Conservation (phyloP, 164 flowering plant genomes). For the Dillenia suffruticosa region DNA sequence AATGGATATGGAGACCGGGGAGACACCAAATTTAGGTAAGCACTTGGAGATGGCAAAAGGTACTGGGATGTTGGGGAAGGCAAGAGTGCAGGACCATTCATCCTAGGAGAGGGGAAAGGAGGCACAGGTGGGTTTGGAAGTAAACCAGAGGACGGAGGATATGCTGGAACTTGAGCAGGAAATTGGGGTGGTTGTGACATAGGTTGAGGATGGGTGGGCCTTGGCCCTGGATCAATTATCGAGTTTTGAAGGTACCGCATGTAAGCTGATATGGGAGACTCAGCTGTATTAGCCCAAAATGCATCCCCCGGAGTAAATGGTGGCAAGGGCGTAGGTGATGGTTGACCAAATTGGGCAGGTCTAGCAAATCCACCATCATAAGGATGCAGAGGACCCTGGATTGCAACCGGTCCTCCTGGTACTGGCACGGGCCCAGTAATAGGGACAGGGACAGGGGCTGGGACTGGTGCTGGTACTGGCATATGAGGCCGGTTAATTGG, state of each 20-base stretch:
- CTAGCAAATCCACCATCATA: slow-evolving; percentile 31
- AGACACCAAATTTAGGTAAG: slow-evolving; percentile 53
- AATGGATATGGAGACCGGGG: slow-evolving; percentile 83
- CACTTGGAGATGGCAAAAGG: slow-evolving; percentile 73
- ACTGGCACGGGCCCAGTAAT: slow-evolving; percentile 15
- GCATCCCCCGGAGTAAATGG: slow-evolving; percentile 36
- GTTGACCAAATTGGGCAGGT: slow-evolving; percentile 46
- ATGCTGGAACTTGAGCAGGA: slow-evolving; percentile 13
- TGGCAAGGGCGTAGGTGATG: slow-evolving; percentile 27
- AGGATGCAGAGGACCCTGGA: slow-evolving; percentile 20
- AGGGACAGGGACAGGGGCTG: slow-evolving; percentile 12
- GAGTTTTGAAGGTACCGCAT: slow-evolving; percentile 86
- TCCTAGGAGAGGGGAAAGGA: slow-evolving; percentile 51
- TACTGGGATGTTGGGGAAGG: slow-evolving; percentile 89
- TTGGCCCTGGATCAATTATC: slow-evolving; percentile 43
- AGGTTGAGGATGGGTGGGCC: slow-evolving; percentile 21
- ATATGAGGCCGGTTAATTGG: slow-evolving; percentile 50
- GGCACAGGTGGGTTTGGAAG: slow-evolving; percentile 56
- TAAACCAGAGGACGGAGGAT: slow-evolving; percentile 36
- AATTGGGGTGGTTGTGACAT: slow-evolving; percentile 8
- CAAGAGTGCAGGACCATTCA: slow-evolving; percentile 49
- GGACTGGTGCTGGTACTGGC: slow-evolving; percentile 8
- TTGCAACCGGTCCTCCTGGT: slow-evolving; percentile 5
- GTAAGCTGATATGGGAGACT: slow-evolving; percentile 88
- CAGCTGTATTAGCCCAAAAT: slow-evolving; percentile 49